Base-by-base conservation (phyloP, 108 stramenopile genomes). In the Chaetoceros tenuissimus region DNA sequence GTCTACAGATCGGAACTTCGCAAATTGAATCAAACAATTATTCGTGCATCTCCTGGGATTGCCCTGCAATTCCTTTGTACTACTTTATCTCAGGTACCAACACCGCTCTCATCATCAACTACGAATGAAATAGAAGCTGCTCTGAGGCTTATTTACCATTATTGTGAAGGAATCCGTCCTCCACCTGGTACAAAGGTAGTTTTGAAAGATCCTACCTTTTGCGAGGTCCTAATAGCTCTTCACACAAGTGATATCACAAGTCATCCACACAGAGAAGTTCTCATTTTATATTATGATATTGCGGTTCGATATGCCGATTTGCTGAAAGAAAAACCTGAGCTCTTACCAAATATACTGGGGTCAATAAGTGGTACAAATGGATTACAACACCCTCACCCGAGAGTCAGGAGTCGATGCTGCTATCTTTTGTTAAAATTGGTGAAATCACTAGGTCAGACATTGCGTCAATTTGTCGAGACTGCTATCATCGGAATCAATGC, bases 111-210 rank as follows among this genome's bases (percentile, higher is more conserved):
- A 40, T 65, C 46, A 31, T 29, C 40, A 60, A 31, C 75, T 50
- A 48, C 57, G 13, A 54, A 54, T 18, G 73, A 87, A 44, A 46
- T 79, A 1, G 85, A 87, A 60, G 85, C 75, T 13, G 67, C 77
- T 0, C 43, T 87, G 19, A 67, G 81, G 48, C 61, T 87, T 21
- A 70, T 87, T 2, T 78, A 71, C 60, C 81, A 87, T 60, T 87
- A 78, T 46, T 80, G 79, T 43, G 85, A 87, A 68, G 85, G 85
- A 21, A 68, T 82, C 31, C 79, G 81, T 23, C 85, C 81, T 17
- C 51, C 85, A 27, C 81, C 85, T 45, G 85, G 85, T 25, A 55
- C 75, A 54, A 82, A 79, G 53, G 59, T 74, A 3, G 85, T 78
- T 3, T 64, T 87, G 62, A 44, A 48, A 26, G 76, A 81, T 65